Conservation (phyloP, 352 stramenopile genomes). For the Phytophthora kernoviae region DNA sequence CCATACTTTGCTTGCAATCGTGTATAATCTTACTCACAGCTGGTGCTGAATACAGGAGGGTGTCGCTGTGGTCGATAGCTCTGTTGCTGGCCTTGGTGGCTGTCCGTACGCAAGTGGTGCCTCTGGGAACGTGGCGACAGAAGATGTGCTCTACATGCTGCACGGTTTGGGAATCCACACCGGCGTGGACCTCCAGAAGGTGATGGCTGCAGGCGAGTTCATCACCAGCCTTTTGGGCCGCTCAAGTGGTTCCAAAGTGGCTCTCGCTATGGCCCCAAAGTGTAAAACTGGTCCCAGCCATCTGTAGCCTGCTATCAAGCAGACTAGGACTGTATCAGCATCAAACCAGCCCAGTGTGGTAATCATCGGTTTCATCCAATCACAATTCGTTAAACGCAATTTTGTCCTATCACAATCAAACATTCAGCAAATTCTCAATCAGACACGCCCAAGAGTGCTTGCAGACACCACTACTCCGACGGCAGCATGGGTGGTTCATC, state of each 20-base stretch:
- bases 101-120: constrained; percentile 97
- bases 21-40: not conserved
- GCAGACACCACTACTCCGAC: not conserved
- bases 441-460: not conserved
- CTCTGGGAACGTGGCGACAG: constrained; percentile 96
- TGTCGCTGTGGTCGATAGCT: constrained; percentile 94
- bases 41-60: constrained; percentile 69
- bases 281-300: constrained; percentile 30
- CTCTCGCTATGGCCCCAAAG: constrained; percentile 57
- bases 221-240: constrained; percentile 86
- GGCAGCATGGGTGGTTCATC: constrained; percentile 53
- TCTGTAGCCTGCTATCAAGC: constrained; percentile 36
- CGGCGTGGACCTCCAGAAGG: constrained; percentile 92
- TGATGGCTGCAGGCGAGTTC: constrained; percentile 91
- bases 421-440: not conserved
- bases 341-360: constrained; percentile 8
- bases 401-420: constrained; percentile 27
- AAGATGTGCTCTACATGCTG: constrained; percentile 98
- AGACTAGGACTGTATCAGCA: constrained; percentile 4
- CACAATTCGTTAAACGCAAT: constrained; percentile 2
- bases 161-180: constrained; percentile 95
- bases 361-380: constrained; percentile 18
- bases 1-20: not conserved
- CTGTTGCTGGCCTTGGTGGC: constrained; percentile 94
- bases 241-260: constrained; percentile 89